These are phyloP conservation scores for Stephanodiscus minutulus DNA, from an alignment of 108 stramenopile species.

Conservation along the genomic window DNA sequence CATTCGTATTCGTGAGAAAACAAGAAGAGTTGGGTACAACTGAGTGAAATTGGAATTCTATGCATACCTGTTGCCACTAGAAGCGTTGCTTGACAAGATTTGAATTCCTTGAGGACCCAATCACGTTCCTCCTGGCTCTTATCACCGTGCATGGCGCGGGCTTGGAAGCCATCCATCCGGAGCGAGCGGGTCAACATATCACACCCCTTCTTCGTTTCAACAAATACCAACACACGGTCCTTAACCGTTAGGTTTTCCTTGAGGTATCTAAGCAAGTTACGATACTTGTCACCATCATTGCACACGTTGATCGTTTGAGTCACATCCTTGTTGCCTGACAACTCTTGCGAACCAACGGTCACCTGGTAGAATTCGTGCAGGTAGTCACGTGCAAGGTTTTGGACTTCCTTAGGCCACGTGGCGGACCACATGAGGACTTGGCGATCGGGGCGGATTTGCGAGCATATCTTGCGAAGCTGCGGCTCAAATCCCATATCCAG, in stretches of 20 bases:
- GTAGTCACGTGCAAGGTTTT: constrained; percentile 94
- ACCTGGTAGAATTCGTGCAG: constrained; percentile 92
- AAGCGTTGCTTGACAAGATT: constrained; percentile 78
- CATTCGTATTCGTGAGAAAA: not conserved
- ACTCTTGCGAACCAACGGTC: constrained; percentile 97
- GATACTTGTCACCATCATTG: constrained; percentile 93
- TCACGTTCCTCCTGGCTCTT: constrained; percentile 99
- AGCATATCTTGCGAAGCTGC: constrained; percentile 95
- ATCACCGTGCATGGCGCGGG: constrained; percentile 97
- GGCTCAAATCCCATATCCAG: constrained; percentile 99
- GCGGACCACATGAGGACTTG: constrained; percentile 99
- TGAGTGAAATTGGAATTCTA: not conserved
- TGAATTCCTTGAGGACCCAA: constrained; percentile 95
- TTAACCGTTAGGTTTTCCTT: constrained; percentile 78
- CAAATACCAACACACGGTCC: constrained; percentile 95
- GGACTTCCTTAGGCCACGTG: constrained; percentile 98
- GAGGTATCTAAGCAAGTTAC: constrained; percentile 72
- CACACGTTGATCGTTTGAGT: constrained; percentile 94
- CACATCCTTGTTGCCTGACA: constrained; percentile 97
- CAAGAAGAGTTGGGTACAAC: not conserved
- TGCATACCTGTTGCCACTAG: constrained; percentile 84
- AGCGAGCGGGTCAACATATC: constrained; percentile 93
- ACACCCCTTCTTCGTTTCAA: constrained; percentile 97
- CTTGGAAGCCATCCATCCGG: constrained; percentile 89
- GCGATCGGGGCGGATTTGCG: constrained; percentile 95